Base-by-base conservation (phyloP, 73 alveolate species). In the Paramecium sonneborni region DNA sequence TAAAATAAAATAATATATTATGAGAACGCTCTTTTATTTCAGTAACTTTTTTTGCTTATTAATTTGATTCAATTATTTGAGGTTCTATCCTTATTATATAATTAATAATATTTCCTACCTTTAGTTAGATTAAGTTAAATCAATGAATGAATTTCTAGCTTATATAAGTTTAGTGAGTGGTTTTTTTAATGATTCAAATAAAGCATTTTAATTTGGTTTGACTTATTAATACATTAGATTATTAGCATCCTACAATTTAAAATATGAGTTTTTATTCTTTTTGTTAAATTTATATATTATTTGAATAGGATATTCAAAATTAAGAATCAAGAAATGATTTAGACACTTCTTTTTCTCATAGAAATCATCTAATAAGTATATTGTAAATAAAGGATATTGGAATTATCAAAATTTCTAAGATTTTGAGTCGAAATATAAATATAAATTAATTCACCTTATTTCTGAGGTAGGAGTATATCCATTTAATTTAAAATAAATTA, bases 391-490 rank as follows among this genome's bases (percentile, higher is more conserved):
- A 14, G 3, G 5, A 70, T 32, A 23, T 26, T 18, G 30, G 24
- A 26, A 34, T 28, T 6, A 79, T 79, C 55, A 1, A 79, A 39
- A 79, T 79, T 70, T 18, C 6, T 2, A 28, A 70, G 58, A 26
- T 26, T 70, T 70, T 48, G 2, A 30, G 57, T 24, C 4, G 76
- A 39, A 23, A 79, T 30, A 46, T 79, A 41, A 23, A 68, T 68
- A 68, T 20, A 23, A 12, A 68, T 46, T 23, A 23, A 9, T 23
- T 79, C 24, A 20, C 90, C 76, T 37, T 20, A 37, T 34, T 28
- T 32, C 28, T 72, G 15, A 35, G 62, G 86, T 8, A 62, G 84
- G 9, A 26, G 84, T 62, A 62, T 62, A 62, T 62, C 84, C 84
- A 62, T 62, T n/a, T n/a, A 23, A 62, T 23, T 30, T 30, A 1